A percentile compares a stretch with the other conserved stretches of the same genome.
These are phyloP conservation scores for Beauveria australis DNA, from an alignment of 2,329 filamentous ascomycete genomes.

Conservation along the genomic window DNA sequence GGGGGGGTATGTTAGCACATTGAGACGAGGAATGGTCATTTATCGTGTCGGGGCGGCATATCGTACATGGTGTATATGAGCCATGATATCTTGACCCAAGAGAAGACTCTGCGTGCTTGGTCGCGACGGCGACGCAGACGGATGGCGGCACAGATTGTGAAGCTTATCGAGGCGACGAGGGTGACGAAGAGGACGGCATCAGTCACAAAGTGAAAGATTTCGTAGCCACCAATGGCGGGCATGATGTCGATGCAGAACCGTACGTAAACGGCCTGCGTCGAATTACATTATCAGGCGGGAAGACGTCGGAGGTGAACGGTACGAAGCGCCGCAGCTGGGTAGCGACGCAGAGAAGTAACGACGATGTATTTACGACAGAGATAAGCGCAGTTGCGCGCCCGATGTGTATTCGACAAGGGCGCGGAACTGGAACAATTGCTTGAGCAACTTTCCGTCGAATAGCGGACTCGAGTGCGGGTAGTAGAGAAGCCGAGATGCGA, in stretches of 20 bases:
- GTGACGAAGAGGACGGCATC: slow-evolving; percentile 1
- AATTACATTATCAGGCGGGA: slow-evolving; percentile 4
- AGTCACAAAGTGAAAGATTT: slow-evolving; percentile 9
- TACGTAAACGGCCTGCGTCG: slow-evolving; percentile 3
- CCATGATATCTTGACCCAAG: slow-evolving; percentile 10
- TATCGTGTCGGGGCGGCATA: neutral
- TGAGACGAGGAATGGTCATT: neutral
- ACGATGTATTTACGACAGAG: neutral
- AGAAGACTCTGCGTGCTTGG: slow-evolving; percentile 9
- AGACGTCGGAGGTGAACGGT: neutral
- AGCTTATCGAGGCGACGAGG: slow-evolving; percentile 6
- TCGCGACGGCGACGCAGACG: slow-evolving; percentile 7
- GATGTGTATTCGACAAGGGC: too few species aligned
- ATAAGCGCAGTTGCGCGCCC: too few species aligned
- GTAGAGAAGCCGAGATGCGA: too few species aligned
- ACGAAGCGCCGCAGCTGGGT: neutral
- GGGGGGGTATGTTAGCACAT: neutral
- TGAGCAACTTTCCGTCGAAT: too few species aligned
- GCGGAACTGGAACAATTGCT: too few species aligned
- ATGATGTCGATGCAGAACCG: slow-evolving; percentile 7
- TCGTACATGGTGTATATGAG: slow-evolving; percentile 3
- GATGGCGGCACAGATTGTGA: slow-evolving; percentile 4
- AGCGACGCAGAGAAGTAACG: neutral
- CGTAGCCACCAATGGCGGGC: neutral
- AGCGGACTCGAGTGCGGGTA: too few species aligned